These are phyloP conservation scores for Cunninghamia lanceolata DNA, from an alignment of 75 land plant genomes.

Conservation along the genomic window DNA sequence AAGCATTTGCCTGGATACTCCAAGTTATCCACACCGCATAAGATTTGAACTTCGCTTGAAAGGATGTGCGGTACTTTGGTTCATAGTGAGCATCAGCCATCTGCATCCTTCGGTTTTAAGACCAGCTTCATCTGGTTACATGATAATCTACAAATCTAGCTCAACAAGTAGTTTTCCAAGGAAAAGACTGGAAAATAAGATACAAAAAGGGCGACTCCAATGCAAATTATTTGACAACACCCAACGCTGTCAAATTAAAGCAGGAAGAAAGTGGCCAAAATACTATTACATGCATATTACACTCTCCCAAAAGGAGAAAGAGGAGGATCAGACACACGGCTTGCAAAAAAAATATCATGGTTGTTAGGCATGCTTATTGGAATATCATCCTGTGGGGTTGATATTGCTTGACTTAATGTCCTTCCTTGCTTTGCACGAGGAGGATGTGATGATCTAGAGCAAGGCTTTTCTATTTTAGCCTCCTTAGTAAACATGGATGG, in stretches of 20 bases:
- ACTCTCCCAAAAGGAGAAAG: constrained; percentile 58
- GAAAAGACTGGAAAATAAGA: background rate
- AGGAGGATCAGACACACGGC: constrained; percentile 45
- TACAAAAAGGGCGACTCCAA: constrained; percentile 4
- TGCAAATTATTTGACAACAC: constrained; percentile 3
- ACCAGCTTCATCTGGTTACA: background rate
- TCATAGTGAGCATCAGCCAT: background rate
- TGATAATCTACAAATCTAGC: background rate
- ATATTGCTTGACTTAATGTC: constrained; percentile 34
- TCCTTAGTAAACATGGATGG: constrained; percentile 24
- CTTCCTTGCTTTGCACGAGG: constrained; percentile 4
- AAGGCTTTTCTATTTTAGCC: constrained; percentile 4
- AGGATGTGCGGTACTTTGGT: background rate
- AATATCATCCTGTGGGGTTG: constrained; percentile 31
- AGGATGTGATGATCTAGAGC: background rate
- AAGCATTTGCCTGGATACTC: background rate
- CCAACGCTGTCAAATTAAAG: constrained; percentile 5
- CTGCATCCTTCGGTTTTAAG: background rate
- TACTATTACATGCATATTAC: constrained; percentile 22
- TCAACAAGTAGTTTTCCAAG: background rate
- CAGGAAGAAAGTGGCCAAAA: background rate
- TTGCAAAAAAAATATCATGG: constrained; percentile 20
- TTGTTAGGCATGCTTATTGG: constrained; percentile 15
- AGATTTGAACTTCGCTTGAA: background rate
- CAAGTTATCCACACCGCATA: background rate